Evolutionary conservation across 164 flowering plant species (phyloP).

Genomic region (Tetracentron sinense): DNA sequence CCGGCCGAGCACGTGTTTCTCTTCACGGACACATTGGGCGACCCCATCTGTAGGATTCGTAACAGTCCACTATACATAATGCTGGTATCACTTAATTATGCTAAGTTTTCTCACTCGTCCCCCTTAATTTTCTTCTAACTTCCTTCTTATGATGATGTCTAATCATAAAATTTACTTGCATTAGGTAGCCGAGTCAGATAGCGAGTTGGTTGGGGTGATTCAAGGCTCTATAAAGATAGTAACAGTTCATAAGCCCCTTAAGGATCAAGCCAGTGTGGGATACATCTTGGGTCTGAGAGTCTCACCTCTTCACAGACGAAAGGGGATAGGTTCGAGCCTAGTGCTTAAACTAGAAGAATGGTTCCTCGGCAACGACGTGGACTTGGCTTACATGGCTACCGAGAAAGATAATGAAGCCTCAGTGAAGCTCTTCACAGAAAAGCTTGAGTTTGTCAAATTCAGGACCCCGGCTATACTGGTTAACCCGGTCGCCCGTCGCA

Average conservation of each 20-base stretch:
- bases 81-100: constrained; percentile 37
- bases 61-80: constrained; percentile 46
- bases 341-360: constrained; percentile 52
- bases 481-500: constrained; percentile 37
- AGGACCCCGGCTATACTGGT: constrained; percentile 54
- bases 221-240: constrained; percentile 60
- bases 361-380: constrained; percentile 48
- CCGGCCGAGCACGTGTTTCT: constrained; percentile 35
- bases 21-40: constrained; percentile 62
- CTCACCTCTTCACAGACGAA: constrained; percentile 41
- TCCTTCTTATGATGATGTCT: too few relatives aligned
- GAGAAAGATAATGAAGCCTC: constrained; percentile 67
- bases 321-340: constrained; percentile 48
- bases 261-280: constrained; percentile 43
- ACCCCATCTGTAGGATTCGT: constrained; percentile 69
- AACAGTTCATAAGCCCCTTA: constrained; percentile 15
- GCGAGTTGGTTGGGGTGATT: constrained; percentile 57
- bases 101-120: too few relatives aligned
- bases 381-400: constrained; percentile 73
- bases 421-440: constrained; percentile 44
- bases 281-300: constrained; percentile 68
- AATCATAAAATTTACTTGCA: too few relatives aligned
- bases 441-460: constrained; percentile 42
- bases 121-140: too few relatives aligned
- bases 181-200: constrained; percentile 63